Evolutionary conservation across 2,329 filamentous ascomycete genomes (phyloP).

Genomic region (Clarireedia sp.): DNA sequence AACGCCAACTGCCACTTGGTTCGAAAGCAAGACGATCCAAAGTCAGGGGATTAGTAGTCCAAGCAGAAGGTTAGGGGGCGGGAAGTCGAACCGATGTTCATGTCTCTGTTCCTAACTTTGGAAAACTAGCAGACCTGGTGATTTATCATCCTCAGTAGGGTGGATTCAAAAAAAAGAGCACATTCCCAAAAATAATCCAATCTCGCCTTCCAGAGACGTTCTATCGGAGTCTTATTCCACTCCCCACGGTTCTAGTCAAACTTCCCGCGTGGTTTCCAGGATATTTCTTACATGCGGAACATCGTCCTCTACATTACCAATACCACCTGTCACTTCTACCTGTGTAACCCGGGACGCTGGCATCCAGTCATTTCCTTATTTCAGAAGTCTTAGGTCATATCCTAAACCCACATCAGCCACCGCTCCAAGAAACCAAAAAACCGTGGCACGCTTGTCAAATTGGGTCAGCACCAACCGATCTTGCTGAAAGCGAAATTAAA

Average conservation of each 20-base stretch:
- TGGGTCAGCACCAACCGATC: neutral
- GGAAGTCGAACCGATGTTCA: neutral
- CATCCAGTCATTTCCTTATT: constrained; percentile 1
- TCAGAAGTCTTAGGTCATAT: constrained; percentile 7
- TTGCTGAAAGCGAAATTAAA: neutral
- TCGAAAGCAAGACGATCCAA: neutral
- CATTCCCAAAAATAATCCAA: too few relatives aligned
- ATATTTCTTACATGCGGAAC: constrained; percentile 6
- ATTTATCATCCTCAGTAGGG: too few relatives aligned
- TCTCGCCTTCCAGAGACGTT: too few relatives aligned
- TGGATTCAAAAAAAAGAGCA: too few relatives aligned
- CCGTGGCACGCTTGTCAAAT: neutral
- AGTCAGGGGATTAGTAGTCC: neutral
- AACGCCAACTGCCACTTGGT: constrained; percentile 6
- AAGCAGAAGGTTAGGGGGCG: neutral
- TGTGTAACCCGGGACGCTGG: neutral
- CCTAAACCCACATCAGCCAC: neutral
- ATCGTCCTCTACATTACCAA: neutral
- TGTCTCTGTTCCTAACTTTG: too few relatives aligned
- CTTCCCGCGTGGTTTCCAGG: constrained; percentile 8
- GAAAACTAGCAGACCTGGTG: too few relatives aligned
- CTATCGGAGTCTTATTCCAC: neutral
- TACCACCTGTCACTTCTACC: neutral
- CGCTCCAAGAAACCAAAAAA: neutral
- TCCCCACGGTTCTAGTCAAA: neutral